Percentiles rank a stretch among this genome's conserved stretches.
These are phyloP conservation scores for Stenogyne calaminthoides DNA, from an alignment of 305 asterid species.

Conservation along the genomic window DNA sequence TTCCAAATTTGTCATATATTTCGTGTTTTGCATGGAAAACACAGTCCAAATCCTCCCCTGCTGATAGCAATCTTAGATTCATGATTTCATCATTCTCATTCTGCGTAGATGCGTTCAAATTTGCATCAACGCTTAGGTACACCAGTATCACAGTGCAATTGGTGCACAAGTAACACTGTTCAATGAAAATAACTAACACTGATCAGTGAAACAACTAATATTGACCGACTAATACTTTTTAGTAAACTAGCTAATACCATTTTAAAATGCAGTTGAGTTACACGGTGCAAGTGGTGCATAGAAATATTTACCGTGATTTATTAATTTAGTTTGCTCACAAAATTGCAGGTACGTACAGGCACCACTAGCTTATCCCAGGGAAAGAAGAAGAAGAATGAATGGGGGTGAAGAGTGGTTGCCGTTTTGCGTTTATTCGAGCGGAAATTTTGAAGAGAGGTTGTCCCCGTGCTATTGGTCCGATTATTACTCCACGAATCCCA, in stretches of 20 bases:
- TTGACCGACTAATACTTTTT: no score
- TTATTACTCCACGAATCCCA: slow-evolving; percentile 61
- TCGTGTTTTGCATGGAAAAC: neutral
- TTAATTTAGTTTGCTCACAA: neutral
- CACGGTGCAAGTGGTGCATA: no score
- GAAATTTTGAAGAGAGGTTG: slow-evolving; percentile 47
- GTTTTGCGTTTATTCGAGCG: slow-evolving; percentile 55
- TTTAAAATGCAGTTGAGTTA: no score
- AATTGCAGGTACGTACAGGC: slow-evolving; percentile 77
- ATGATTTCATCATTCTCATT: neutral
- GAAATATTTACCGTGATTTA: neutral
- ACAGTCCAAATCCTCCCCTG: neutral
- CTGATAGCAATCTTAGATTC: neutral
- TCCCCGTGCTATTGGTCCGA: slow-evolving; percentile 82
- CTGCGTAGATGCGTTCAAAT: neutral
- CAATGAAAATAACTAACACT: no score
- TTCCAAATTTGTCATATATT: neutral
- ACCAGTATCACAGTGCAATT: no score
- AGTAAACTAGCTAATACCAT: no score
- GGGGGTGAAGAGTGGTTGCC: slow-evolving; percentile 89
- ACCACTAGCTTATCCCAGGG: slow-evolving; percentile 87
- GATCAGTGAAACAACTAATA: no score
- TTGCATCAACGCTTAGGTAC: no score
- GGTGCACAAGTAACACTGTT: no score
- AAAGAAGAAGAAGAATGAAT: slow-evolving; percentile 71